A percentile compares a stretch with the other conserved stretches of the same genome.
Evolutionary conservation across 2,329 filamentous ascomycete genomes (phyloP).

Genomic region (Colletotrichum abscissum): DNA sequence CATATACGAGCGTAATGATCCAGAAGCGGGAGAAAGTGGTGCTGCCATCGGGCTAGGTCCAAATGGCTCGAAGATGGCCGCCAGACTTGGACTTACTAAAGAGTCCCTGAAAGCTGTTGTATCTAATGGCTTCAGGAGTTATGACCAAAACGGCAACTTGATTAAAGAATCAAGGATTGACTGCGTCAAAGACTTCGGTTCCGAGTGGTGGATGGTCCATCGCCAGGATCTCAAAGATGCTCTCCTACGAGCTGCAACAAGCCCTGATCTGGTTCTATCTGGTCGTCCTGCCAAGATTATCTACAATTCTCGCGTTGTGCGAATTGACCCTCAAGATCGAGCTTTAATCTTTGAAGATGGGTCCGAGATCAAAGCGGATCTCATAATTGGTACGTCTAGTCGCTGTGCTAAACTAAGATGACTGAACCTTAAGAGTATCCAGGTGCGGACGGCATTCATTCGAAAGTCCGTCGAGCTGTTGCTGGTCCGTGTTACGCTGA

Average conservation of each 20-base stretch:
- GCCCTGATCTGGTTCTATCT: background rate
- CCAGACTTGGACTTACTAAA: background rate
- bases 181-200: background rate
- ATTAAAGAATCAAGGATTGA: background rate
- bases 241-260: background rate
- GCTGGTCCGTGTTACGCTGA: background rate
- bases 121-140: background rate
- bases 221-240: background rate
- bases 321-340: background rate
- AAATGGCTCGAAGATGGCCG: slow-evolving; percentile 2
- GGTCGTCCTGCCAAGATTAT: background rate
- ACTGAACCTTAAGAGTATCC: background rate
- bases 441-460: slow-evolving; percentile 6
- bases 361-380: background rate
- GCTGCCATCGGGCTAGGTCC: background rate
- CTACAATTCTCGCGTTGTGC: background rate
- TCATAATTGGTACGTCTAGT: background rate
- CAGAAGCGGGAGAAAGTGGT: background rate
- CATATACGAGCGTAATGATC: background rate
- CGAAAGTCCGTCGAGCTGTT: background rate
- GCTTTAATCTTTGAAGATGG: background rate
- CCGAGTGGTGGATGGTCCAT: background rate
- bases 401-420: background rate
- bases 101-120: slow-evolving; percentile 4
- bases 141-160: background rate